Percentiles rank a stretch among this genome's conserved stretches.
Evolutionary conservation across 1,284 basidiomycete species (phyloP).

Genomic region (Ustilago trichophora): DNA sequence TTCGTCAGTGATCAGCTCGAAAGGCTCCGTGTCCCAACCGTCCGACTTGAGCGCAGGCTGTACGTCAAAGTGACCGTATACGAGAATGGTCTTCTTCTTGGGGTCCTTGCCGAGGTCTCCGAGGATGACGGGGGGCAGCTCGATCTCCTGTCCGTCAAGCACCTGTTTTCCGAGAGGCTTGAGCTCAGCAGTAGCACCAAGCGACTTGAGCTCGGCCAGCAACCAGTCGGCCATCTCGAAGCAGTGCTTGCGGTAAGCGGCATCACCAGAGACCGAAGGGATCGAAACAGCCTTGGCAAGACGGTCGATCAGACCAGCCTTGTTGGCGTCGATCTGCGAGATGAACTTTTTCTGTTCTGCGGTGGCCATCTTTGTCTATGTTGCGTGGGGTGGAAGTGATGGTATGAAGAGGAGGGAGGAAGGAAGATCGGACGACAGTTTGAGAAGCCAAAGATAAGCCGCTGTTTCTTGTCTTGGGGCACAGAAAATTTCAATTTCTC

Average conservation of each 20-base stretch:
- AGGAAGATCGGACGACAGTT: neutral
- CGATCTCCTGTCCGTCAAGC: conserved; percentile 80
- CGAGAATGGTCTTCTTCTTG: conserved; percentile 84
- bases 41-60: conserved; percentile 75
- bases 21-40: conserved; percentile 85
- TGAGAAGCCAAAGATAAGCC: conserved; percentile 15
- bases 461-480: neutral
- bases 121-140: conserved; percentile 87
- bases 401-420: neutral
- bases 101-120: conserved; percentile 78
- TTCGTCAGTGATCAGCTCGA: conserved; percentile 77
- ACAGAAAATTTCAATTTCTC: conserved; percentile 2
- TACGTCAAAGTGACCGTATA: conserved; percentile 77
- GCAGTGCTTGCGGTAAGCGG: conserved; percentile 61
- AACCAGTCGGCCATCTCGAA: conserved; percentile 65
- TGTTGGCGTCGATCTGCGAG: conserved; percentile 62
- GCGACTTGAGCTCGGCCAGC: conserved; percentile 52
- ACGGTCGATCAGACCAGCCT: conserved; percentile 54
- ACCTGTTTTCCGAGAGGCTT: conserved; percentile 75
- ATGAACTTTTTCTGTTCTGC: conserved; percentile 55
- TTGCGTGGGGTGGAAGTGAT: conserved; percentile 2
- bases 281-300: conserved; percentile 64
- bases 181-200: conserved; percentile 59
- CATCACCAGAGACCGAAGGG: conserved; percentile 64
- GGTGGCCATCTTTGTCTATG: no score